Conservation (phyloP, 352 stramenopile species). For the Pythium guiyangense region DNA sequence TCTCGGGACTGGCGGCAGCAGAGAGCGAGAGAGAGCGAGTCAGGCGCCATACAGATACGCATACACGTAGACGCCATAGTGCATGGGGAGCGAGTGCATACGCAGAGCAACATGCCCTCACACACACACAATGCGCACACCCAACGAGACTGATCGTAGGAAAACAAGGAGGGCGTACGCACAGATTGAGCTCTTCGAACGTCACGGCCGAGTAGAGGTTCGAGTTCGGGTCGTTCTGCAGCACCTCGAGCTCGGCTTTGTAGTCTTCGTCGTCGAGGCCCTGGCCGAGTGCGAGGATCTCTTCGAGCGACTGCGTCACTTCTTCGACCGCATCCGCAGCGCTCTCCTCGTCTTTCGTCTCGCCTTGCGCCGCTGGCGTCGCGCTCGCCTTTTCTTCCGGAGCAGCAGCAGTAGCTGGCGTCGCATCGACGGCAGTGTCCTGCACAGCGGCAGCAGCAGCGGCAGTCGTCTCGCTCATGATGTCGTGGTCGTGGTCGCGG, state of each 20-base stretch:
- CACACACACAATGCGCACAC: too few relatives aligned
- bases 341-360: conserved; percentile 8
- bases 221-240: conserved; percentile 83
- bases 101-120: too few relatives aligned
- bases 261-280: conserved; percentile 85
- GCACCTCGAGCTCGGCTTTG: conserved; percentile 77
- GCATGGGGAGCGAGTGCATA: too few relatives aligned
- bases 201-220: conserved; percentile 83
- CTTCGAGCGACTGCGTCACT: conserved; percentile 75
- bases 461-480: not conserved
- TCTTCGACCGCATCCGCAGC: conserved; percentile 48
- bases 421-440: not conserved
- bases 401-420: too few relatives aligned
- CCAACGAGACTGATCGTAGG: too few relatives aligned
- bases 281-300: conserved; percentile 78
- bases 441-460: not conserved
- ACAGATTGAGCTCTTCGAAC: conserved; percentile 81
- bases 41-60: conserved; percentile 1
- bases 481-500: not conserved
- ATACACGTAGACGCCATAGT: conserved; percentile 1
- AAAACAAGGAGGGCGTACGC: too few relatives aligned
- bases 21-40: too few relatives aligned
- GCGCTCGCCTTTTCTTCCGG: not conserved
- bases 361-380: conserved; percentile 9
- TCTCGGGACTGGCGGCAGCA: conserved; percentile 32